Percentiles rank a stretch among this genome's conserved stretches.
These are phyloP conservation scores for Strobilomyces confusus DNA, from an alignment of 768 basidiomycete species.

Conservation along the genomic window DNA sequence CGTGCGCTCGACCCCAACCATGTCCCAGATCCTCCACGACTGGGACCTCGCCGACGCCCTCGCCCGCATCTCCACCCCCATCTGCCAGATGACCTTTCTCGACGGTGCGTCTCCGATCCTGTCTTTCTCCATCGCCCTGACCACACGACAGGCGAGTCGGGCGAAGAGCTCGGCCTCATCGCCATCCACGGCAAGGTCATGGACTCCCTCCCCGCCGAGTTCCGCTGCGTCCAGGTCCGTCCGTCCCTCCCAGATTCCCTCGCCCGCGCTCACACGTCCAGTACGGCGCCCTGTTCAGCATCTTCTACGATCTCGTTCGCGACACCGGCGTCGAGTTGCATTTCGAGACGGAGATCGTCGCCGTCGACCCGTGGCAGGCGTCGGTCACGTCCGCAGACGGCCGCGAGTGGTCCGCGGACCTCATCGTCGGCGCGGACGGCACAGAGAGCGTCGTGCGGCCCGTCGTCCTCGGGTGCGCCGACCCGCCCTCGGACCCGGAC, in stretches of 20 bases:
- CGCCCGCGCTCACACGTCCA: constrained; percentile 15
- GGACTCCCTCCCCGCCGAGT: constrained; percentile 42
- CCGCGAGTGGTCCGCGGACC: constrained; percentile 41
- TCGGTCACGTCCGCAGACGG: constrained; percentile 36
- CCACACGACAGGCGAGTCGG: constrained; percentile 35
- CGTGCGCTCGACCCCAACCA: constrained; percentile 50
- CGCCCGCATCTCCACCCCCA: constrained; percentile 27
- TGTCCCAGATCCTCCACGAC: constrained; percentile 48
- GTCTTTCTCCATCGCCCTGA: background rate
- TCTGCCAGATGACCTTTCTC: constrained; percentile 13
- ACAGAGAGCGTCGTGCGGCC: constrained; percentile 40
- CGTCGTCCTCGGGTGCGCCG: constrained; percentile 27
- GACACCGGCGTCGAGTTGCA: constrained; percentile 45
- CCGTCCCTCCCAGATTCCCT: background rate
- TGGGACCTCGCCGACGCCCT: constrained; percentile 51
- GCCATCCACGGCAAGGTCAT: constrained; percentile 43
- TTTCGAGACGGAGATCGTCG: constrained; percentile 38
- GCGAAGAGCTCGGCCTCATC: constrained; percentile 41
- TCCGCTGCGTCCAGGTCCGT: constrained; percentile 44
- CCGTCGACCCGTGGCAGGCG: constrained; percentile 30
- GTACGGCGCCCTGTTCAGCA: constrained; percentile 49
- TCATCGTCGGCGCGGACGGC: constrained; percentile 62
- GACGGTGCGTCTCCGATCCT: constrained; percentile 7
- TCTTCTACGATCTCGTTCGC: constrained; percentile 45
- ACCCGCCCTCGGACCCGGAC: constrained; percentile 10